These are phyloP conservation scores for Termitomyces heimii DNA, from an alignment of 768 basidiomycete species.

Conservation along the genomic window DNA sequence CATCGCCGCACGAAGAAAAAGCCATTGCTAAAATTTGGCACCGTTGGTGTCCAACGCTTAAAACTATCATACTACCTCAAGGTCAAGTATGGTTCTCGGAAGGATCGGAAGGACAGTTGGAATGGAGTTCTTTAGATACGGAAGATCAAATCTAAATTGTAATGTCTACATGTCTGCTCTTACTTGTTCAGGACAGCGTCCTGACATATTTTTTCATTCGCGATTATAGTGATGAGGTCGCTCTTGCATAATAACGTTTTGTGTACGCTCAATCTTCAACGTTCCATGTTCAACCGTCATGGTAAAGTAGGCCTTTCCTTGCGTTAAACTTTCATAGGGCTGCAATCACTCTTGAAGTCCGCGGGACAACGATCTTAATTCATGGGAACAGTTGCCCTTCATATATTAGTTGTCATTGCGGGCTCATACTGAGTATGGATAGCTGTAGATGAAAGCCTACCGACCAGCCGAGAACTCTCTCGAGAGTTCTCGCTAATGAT, in stretches of 20 bases:
- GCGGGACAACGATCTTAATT: not conserved
- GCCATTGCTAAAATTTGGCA: constrained; percentile 53
- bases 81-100: constrained; percentile 56
- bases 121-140: constrained; percentile 10
- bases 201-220: not conserved
- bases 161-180: not conserved
- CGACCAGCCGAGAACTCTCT: not conserved
- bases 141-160: not conserved
- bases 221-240: not conserved
- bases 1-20: constrained; percentile 34
- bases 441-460: not conserved
- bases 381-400: not conserved
- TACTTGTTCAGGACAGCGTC: not conserved
- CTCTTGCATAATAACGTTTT: not conserved
- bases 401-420: not conserved
- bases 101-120: constrained; percentile 20
- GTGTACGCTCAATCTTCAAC: too few relatives aligned
- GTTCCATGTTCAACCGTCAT: not conserved
- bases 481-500: too few relatives aligned
- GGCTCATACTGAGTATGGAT: not conserved
- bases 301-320: not conserved
- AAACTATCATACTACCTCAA: constrained; percentile 58
- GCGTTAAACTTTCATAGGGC: not conserved
- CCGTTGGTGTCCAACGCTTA: constrained; percentile 50
- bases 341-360: not conserved